Evolutionary conservation across 2,329 filamentous ascomycete species (phyloP), one percentile per base, ranked within the genome.

Genomic region (Aspergillus sp.): DNA sequence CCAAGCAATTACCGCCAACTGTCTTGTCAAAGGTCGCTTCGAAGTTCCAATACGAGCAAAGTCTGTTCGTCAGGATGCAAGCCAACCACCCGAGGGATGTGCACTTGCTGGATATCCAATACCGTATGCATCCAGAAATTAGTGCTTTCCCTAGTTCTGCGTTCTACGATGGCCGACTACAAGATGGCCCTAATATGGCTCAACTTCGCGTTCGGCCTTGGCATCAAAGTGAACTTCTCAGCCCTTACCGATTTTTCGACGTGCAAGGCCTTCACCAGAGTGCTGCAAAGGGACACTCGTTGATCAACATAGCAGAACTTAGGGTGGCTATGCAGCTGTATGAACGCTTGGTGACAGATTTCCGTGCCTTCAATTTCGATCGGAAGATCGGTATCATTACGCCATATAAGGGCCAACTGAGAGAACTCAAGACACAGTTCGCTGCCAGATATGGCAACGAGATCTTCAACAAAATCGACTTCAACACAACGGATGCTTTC

Each of bases 51-150:
- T 99, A 98, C 77, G 94, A 98, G 72, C 95, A 99, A 79, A 96
- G 92, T 83, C 81, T 99, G 77, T 99, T 99, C 80, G 95, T 98
- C 57, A 90, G 95, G 36, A 99, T 99, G 94, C 95, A 98, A 73
- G 88, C 88, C 70, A 97, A 97, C 65, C 89, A 94, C 69, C 91
- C 92, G 0, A 82, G 90, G 32, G 90, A 96, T 65, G 88, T 99
- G 15, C 94, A 99, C 79, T 83, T 99, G 25, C 86, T 99, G n/a
- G 94, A 98, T 72, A 95, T 90, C 58, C 95, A 99, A 73, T 99
- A 99, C 75, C 95, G 95, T 77, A 99, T 99, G 96, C 95, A 99
- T 78, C 95, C 96, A 0, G 91, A 95, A 67, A 99, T 99, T 73
- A 96, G 92, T 75, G 77, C 82, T 55, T 99, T 97, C 75, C 95